Evolutionary conservation across 345 rosid genomes (phyloP).

Genomic region (Psidium friedrichsthalianum): DNA sequence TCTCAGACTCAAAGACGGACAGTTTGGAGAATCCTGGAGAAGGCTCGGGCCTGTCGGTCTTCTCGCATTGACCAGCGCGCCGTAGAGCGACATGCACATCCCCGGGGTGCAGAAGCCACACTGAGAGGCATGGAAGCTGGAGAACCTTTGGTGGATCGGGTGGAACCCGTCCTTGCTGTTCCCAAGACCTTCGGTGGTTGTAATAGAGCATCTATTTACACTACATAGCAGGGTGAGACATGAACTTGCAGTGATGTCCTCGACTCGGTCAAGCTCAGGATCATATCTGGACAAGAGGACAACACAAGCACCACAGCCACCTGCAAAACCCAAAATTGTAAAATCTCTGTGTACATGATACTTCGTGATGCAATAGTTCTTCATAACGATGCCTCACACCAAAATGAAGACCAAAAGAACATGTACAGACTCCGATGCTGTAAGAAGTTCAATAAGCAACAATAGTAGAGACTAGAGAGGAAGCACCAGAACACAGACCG

Average conservation of each 20-base stretch:
- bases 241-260: slow-evolving; percentile 52
- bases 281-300: slow-evolving; percentile 64
- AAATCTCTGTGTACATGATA: not conserved
- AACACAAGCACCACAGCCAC: slow-evolving; percentile 91
- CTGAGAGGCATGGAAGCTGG: slow-evolving; percentile 86
- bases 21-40: slow-evolving; percentile 50
- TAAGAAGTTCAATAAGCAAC: not conserved
- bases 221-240: slow-evolving; percentile 86
- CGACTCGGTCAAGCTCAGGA: slow-evolving; percentile 35
- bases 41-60: slow-evolving; percentile 30
- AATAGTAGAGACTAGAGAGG: not conserved
- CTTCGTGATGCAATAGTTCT: not conserved
- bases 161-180: slow-evolving; percentile 71
- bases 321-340: slow-evolving; percentile 21
- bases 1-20: slow-evolving; percentile 70
- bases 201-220: slow-evolving; percentile 63
- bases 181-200: slow-evolving; percentile 83
- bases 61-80: slow-evolving; percentile 67
- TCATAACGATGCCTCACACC: not conserved
- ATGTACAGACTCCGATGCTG: not conserved
- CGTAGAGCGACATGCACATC: slow-evolving; percentile 72
- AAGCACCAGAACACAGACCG: not conserved
- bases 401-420: not conserved
- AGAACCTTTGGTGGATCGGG: slow-evolving; percentile 62
- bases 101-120: slow-evolving; percentile 93